Evolutionary conservation across 495 filamentous ascomycete genomes (phyloP).

Genomic region (Tuber magnatum): DNA sequence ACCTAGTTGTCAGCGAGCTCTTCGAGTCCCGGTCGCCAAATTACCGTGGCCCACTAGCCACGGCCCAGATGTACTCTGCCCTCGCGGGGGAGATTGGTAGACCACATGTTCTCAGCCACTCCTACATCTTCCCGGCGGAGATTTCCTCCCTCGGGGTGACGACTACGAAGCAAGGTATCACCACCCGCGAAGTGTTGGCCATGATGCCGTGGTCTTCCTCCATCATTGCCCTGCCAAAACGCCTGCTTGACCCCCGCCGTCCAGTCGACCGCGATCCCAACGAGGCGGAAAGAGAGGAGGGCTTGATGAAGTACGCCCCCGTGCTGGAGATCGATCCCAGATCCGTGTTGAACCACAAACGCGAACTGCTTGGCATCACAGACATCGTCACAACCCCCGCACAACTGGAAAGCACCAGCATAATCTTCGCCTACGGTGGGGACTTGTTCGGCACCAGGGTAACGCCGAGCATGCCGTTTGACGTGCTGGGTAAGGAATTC

Average conservation of each 20-base stretch:
- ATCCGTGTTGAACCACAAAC: slow-evolving; percentile 70
- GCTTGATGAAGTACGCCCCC: slow-evolving; percentile 66
- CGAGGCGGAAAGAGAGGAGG: slow-evolving; percentile 71
- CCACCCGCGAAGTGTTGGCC: slow-evolving; percentile 71
- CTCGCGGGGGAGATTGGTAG: slow-evolving; percentile 47
- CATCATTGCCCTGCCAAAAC: slow-evolving; percentile 70
- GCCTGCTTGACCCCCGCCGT: slow-evolving; percentile 75
- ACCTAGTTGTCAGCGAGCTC: slow-evolving; percentile 77
- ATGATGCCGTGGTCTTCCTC: slow-evolving; percentile 61
- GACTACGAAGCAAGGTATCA: slow-evolving; percentile 88
- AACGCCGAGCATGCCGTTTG: slow-evolving; percentile 77
- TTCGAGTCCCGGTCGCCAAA: slow-evolving; percentile 77
- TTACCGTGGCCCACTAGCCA: slow-evolving; percentile 70
- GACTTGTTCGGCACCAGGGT: slow-evolving; percentile 85
- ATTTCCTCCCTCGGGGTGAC: slow-evolving; percentile 76
- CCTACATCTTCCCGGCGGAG: slow-evolving; percentile 67
- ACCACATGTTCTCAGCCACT: slow-evolving; percentile 69
- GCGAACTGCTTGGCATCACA: slow-evolving; percentile 69
- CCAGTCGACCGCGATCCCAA: slow-evolving; percentile 80
- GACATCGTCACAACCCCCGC: slow-evolving; percentile 66
- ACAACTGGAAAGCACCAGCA: slow-evolving; percentile 81
- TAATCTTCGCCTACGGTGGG: slow-evolving; percentile 81
- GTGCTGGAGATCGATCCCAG: slow-evolving; percentile 77
- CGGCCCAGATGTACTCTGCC: slow-evolving; percentile 62
- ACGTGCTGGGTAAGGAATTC: slow-evolving; percentile 87